Evolutionary conservation across 2,329 filamentous ascomycete species (phyloP), one percentile per base, ranked within the genome.

Genomic region (Claviceps sp.): DNA sequence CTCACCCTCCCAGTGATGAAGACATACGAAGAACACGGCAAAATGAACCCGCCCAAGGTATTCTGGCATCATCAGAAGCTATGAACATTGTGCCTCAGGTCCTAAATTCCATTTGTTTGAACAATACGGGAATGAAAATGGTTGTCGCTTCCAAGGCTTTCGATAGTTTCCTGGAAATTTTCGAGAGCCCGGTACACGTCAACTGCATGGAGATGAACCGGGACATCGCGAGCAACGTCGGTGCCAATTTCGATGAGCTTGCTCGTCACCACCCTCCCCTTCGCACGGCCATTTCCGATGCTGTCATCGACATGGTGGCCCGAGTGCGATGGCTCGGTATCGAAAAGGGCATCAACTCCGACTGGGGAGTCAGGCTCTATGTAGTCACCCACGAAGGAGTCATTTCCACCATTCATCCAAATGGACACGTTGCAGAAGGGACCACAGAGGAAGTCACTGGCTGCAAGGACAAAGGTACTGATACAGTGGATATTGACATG

Each of bases 41-140:
- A 40, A 64, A 66, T 16, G 64, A 69, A 5, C 65, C 81, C 26
- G 86, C 86, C 29, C 70, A 75, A 43, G 88, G 88, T 3, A 91
- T 98, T 51, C 72, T 96, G 53, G 81, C 91, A n/a, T 87, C 90
- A 1, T 76, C 82, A 3, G 94, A 98, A 62, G 88, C 90, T 45
- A 94, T 98, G 57, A 82, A 81, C 38, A 85, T 87, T 52, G 82
- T 98, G 3, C 90, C 93, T 0, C 81, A 84, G 53, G 89, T 91
- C 2, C 85, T 98, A 60, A 91, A 91, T 55, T 90, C 93, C 5
- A 95, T 99, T 50, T 98, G 88, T 58, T 71, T 99, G 52, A 96
- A 96, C 59, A 85, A 87, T 55, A 75, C 80, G 29, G 93, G 93
- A 8, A 85, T 96, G 74, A 85, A 86, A 60, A 77, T 96, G 63